A percentile compares a stretch with the other conserved stretches of the same genome.
Conservation (phyloP, 1,139 yeast species). For the Magnusiomyces suaveolens region DNA sequence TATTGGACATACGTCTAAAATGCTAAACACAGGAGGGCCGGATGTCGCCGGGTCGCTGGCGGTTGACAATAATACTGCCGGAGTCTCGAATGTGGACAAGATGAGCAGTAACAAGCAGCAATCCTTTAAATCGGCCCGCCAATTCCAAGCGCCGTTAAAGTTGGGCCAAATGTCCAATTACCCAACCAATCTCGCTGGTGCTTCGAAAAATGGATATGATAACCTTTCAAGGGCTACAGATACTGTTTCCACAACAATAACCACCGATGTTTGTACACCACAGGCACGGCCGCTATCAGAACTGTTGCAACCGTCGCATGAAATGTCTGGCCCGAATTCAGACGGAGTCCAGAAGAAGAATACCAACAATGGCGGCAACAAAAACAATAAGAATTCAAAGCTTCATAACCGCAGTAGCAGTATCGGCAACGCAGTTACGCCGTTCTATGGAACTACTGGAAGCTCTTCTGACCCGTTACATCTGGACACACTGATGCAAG, state of each 20-base stretch:
- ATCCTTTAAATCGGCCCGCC: background rate
- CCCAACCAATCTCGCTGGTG: background rate
- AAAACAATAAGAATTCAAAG: background rate
- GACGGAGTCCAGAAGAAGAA: too few relatives aligned
- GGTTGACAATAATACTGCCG: background rate
- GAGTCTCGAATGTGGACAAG: background rate
- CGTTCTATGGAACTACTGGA: constrained; percentile 26
- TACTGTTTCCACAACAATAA: background rate
- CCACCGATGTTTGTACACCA: background rate
- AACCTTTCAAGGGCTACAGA: background rate
- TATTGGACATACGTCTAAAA: constrained; percentile 13
- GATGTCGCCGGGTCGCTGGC: constrained; percentile 12
- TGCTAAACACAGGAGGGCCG: constrained; percentile 13
- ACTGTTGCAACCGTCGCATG: background rate
- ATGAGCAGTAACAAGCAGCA: background rate
- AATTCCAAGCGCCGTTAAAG: background rate
- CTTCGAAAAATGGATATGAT: background rate
- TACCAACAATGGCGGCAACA: constrained; percentile 8
- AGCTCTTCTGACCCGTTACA: constrained; percentile 27
- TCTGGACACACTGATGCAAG: constrained; percentile 49
- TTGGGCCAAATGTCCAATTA: background rate
- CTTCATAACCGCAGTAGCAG: background rate
- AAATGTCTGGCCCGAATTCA: too few relatives aligned
- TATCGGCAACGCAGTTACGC: constrained; percentile 11
- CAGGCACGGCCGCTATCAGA: background rate